Conservation (phyloP, 208 protist species). For the Novymonas esmeraldas region DNA sequence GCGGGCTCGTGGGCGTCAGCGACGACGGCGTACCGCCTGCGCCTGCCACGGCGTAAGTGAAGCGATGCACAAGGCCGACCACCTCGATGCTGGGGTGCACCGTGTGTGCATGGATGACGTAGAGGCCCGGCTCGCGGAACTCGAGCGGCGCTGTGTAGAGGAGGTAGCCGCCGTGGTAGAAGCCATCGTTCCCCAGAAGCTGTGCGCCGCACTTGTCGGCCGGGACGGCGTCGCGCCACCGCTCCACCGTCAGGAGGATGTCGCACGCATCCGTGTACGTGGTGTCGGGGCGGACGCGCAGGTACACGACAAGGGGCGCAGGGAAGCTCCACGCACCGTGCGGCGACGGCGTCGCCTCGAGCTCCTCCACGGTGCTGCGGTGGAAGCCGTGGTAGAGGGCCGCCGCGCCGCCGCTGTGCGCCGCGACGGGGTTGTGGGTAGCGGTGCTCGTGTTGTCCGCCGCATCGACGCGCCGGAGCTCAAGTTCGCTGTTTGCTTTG, state of each 20-base stretch:
- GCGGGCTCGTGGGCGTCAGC: background rate
- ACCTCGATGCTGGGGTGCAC: conserved; percentile 46
- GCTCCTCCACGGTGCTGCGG: conserved; percentile 16
- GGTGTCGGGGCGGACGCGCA: conserved; percentile 23
- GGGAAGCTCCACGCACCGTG: conserved; percentile 6
- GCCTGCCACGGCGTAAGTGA: conserved; percentile 50
- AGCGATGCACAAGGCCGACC: conserved; percentile 73
- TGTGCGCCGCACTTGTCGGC: conserved; percentile 8
- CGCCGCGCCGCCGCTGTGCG: background rate
- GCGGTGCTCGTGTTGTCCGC: background rate
- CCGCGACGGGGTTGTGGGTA: background rate
- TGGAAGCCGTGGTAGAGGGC: conserved; percentile 20
- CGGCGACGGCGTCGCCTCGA: conserved; percentile 26
- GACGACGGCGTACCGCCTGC: background rate
- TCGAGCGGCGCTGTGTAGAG: conserved; percentile 61
- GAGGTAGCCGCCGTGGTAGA: conserved; percentile 56
- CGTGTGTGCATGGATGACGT: conserved; percentile 69
- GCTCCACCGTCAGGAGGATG: conserved; percentile 52
- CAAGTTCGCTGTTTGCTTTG: background rate
- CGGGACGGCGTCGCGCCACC: conserved; percentile 19
- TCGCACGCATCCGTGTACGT: conserved; percentile 35
- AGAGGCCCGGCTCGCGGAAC: conserved; percentile 59
- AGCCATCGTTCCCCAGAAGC: conserved; percentile 58
- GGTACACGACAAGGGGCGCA: conserved; percentile 29
- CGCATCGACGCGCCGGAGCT: too few relatives aligned